Evolutionary conservation across 805 yeast species (phyloP).

Genomic region (Zygosaccharomyces bailii): DNA sequence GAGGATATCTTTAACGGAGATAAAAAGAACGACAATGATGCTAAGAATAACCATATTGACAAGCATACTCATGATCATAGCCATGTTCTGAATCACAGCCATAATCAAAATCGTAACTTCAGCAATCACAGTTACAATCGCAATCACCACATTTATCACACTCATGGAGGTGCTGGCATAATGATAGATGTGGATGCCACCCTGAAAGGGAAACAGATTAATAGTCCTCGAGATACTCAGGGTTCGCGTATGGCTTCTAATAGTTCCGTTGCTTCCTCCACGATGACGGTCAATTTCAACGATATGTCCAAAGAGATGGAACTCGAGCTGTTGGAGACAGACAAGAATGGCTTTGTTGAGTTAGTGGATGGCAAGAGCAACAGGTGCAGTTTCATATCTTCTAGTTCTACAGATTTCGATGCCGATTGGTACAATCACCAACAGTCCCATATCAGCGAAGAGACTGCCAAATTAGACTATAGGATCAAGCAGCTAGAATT

Average conservation of each 20-base stretch:
- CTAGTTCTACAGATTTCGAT: slow-evolving; percentile 32
- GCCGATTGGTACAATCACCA: slow-evolving; percentile 19
- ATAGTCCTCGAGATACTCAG: slow-evolving; percentile 7
- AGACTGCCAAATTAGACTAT: slow-evolving; percentile 24
- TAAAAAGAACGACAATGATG: not conserved
- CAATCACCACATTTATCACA: not conserved
- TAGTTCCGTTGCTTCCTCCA: slow-evolving; percentile 13
- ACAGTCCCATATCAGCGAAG: slow-evolving; percentile 15
- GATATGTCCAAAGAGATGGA: slow-evolving; percentile 20
- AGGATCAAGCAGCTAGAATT: slow-evolving; percentile 35
- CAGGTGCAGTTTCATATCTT: slow-evolving; percentile 35
- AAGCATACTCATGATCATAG: not conserved
- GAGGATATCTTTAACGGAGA: slow-evolving; percentile 19
- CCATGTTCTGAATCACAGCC: not conserved
- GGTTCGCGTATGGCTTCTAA: slow-evolving; percentile 9
- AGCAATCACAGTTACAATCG: not conserved
- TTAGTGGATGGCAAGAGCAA: slow-evolving; percentile 17
- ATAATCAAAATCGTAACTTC: not conserved
- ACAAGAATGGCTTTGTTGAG: slow-evolving; percentile 25
- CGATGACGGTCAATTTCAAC: slow-evolving; percentile 15
- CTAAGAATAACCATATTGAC: not conserved
- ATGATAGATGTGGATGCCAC: slow-evolving; percentile 11
- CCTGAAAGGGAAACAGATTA: slow-evolving; percentile 5
- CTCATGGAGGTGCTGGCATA: not conserved
- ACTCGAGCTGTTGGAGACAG: slow-evolving; percentile 21